Evolutionary conservation across 2,329 filamentous ascomycete genomes (phyloP).

Genomic region (Talaromyces sp.): DNA sequence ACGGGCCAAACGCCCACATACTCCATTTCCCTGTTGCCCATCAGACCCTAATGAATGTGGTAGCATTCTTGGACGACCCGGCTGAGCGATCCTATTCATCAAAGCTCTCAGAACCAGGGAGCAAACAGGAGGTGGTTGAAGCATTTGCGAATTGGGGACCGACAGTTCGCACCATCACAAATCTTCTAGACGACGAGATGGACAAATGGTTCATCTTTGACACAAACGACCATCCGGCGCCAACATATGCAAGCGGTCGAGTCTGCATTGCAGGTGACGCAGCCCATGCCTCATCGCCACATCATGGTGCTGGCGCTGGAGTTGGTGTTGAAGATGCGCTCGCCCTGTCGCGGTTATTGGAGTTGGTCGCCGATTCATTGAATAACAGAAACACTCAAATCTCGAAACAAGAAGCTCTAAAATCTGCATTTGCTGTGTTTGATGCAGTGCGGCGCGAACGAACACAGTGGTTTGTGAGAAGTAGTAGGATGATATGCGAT

Average conservation of each 20-base stretch:
- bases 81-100: conserved; percentile 5
- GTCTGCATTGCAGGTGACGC: conserved; percentile 33
- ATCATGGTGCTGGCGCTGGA: conserved; percentile 34
- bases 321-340: conserved; percentile 29
- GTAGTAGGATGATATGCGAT: conserved; percentile 41
- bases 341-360: conserved; percentile 41
- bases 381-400: background rate
- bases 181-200: conserved; percentile 3
- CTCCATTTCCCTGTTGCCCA: conserved; percentile 55
- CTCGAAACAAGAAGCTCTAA: background rate
- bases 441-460: conserved; percentile 46
- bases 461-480: conserved; percentile 46
- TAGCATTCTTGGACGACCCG: conserved; percentile 6
- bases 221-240: conserved; percentile 20
- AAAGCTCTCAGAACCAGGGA: conserved; percentile 19
- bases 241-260: conserved; percentile 22
- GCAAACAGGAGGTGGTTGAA: conserved; percentile 33
- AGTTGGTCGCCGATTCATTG: conserved; percentile 24
- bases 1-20: conserved; percentile 52
- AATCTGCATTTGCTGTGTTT: conserved; percentile 45
- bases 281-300: conserved; percentile 33
- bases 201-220: conserved; percentile 32
- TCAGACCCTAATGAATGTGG: conserved; percentile 6
- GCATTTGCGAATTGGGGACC: conserved; percentile 41
- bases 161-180: conserved; percentile 19